A percentile compares a stretch with the other conserved stretches of the same genome.
Evolutionary conservation across 495 filamentous ascomycete species (phyloP).

Genomic region (Staphylotrichum tortipilum): DNA sequence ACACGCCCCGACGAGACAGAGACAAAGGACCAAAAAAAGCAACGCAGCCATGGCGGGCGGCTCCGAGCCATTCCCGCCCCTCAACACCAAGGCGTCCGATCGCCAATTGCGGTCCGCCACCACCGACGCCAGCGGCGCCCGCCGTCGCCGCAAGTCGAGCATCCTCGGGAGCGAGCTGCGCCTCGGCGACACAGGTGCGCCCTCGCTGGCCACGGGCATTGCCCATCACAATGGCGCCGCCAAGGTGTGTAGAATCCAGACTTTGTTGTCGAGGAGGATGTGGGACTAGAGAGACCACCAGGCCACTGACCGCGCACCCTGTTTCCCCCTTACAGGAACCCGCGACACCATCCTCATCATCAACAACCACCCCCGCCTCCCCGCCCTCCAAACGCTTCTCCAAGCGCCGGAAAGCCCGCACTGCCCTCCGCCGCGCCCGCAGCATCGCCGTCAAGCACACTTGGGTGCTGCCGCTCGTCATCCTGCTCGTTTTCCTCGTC

Average conservation of each 20-base stretch:
- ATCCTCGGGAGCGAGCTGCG: conserved; percentile 34
- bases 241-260: conserved; percentile 17
- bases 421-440: conserved; percentile 57
- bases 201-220: conserved; percentile 35
- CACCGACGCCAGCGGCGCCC: conserved; percentile 23
- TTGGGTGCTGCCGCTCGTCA: conserved; percentile 69
- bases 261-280: background rate
- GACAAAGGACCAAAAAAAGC: background rate
- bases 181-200: conserved; percentile 43
- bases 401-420: conserved; percentile 51
- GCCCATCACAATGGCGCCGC: conserved; percentile 23
- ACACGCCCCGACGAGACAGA: too few species aligned
- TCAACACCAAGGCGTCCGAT: conserved; percentile 36
- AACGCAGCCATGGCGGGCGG: conserved; percentile 9
- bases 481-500: conserved; percentile 54
- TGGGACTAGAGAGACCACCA: too few species aligned
- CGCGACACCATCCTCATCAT: too few species aligned
- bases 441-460: conserved; percentile 62
- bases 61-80: conserved; percentile 39
- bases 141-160: conserved; percentile 42
- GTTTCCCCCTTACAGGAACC: background rate
- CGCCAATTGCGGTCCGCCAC: conserved; percentile 23
- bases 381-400: conserved; percentile 39
- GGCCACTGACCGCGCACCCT: too few species aligned
- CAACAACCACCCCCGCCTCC: too few species aligned